phyloP scores from a whole-genome alignment of 495 filamentous ascomycete genomes.

The Hypoxylon rickii region DNA sequence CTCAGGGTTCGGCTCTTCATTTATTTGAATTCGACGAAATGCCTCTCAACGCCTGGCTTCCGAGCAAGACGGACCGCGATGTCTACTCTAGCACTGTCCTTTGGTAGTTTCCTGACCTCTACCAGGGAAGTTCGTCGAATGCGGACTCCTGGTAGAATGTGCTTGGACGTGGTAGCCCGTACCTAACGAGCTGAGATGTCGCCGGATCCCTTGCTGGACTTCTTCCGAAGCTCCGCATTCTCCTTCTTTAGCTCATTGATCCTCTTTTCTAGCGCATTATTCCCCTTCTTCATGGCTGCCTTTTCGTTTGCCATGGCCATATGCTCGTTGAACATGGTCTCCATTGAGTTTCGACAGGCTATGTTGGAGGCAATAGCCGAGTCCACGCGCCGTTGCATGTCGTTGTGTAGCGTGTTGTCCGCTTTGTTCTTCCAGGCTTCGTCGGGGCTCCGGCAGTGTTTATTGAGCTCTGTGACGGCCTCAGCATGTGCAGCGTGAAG shows the following conservation, averaged over 20 bases:
- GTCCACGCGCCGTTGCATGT: not conserved
- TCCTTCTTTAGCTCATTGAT: not conserved
- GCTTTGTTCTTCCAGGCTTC: not conserved
- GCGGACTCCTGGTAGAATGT: too few relatives aligned
- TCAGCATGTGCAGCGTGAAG: conserved; percentile 4
- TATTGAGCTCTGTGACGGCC: conserved; percentile 3
- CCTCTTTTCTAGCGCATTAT: not conserved
- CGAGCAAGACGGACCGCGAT: too few relatives aligned
- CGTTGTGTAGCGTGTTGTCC: not conserved
- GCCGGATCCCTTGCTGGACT: too few relatives aligned
- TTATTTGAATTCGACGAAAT: too few relatives aligned
- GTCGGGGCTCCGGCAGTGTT: not conserved
- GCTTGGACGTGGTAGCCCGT: too few relatives aligned
- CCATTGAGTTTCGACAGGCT: not conserved
- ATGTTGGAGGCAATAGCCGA: not conserved
- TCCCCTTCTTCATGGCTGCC: not conserved
- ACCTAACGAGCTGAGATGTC: too few relatives aligned
- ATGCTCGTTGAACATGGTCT: conserved; percentile 3
- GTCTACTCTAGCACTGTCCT: too few relatives aligned
- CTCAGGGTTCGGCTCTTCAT: too few relatives aligned
- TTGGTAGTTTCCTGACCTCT: too few relatives aligned
- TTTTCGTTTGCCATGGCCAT: not conserved
- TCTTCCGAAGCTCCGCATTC: not conserved
- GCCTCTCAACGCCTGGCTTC: too few relatives aligned
- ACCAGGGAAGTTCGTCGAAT: too few relatives aligned